Evolutionary conservation across 2,329 filamentous ascomycete species (phyloP).

Genomic region (Trichoderma gracile): DNA sequence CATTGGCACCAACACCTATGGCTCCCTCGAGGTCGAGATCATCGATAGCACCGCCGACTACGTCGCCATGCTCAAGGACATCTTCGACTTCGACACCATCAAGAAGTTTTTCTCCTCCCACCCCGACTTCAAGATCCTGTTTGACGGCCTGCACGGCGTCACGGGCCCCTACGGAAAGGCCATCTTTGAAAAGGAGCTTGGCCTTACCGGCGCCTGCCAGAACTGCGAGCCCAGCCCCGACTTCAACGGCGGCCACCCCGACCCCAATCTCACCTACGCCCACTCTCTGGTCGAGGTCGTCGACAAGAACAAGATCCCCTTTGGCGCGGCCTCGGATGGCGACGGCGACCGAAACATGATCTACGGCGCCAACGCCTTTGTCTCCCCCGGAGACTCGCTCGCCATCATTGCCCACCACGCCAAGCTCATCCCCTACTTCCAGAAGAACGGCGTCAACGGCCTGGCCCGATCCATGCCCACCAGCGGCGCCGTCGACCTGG

Average conservation of each 20-base stretch:
- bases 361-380: constrained; percentile 93
- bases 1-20: constrained; percentile 82
- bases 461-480: constrained; percentile 98
- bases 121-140: constrained; percentile 93
- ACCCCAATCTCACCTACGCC: constrained; percentile 96
- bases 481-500: constrained; percentile 89
- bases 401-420: constrained; percentile 98
- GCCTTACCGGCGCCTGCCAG: constrained; percentile 74
- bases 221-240: constrained; percentile 92
- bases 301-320: constrained; percentile 87
- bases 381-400: constrained; percentile 94
- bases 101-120: constrained; percentile 87
- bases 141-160: constrained; percentile 91
- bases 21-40: constrained; percentile 87
- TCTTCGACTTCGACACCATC: constrained; percentile 97
- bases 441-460: constrained; percentile 93
- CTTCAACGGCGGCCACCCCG: constrained; percentile 95
- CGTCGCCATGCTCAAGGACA: constrained; percentile 92
- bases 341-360: constrained; percentile 99
- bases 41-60: constrained; percentile 94
- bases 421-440: constrained; percentile 96
- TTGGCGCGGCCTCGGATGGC: constrained; percentile 93
- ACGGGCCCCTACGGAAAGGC: constrained; percentile 93
- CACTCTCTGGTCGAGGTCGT: constrained; percentile 92
- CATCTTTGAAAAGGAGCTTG: constrained; percentile 93